phyloP scores from a whole-genome alignment of 768 basidiomycete species.

The Kwoniella sp. region DNA sequence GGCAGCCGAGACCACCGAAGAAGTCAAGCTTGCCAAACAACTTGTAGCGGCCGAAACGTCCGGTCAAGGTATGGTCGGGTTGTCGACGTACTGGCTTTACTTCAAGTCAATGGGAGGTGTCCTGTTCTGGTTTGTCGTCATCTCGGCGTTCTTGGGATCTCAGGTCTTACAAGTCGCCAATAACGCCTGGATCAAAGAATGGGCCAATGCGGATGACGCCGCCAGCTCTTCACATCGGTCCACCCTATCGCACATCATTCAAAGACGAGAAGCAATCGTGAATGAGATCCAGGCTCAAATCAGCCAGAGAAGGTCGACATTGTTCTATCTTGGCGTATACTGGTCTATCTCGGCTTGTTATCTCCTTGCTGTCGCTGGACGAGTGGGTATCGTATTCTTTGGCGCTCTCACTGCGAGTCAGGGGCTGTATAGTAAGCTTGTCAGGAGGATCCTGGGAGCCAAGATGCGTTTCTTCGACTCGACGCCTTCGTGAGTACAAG shows the following conservation, averaged over 20 bases:
- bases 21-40: conserved; percentile 43
- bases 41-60: conserved; percentile 48
- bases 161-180: conserved; percentile 51
- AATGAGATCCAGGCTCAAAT: conserved; percentile 6
- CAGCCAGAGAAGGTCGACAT: conserved; percentile 28
- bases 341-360: conserved; percentile 40
- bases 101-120: conserved; percentile 43
- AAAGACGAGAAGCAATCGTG: neutral
- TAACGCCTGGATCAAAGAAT: conserved; percentile 54
- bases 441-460: conserved; percentile 54
- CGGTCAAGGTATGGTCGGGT: conserved; percentile 42
- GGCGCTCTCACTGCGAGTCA: conserved; percentile 48
- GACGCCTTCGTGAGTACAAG: conserved; percentile 37
- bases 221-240: neutral
- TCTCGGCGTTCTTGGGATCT: conserved; percentile 42
- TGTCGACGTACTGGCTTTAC: conserved; percentile 46
- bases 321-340: conserved; percentile 50
- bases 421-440: conserved; percentile 49
- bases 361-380: conserved; percentile 41
- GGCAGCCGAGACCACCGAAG: conserved; percentile 23
- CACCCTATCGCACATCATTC: neutral
- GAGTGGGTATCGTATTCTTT: conserved; percentile 43
- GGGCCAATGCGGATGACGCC: conserved; percentile 47
- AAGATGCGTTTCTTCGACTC: conserved; percentile 51
- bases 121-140: conserved; percentile 49